Evolutionary conservation across 202 grass and related monocot species (phyloP).

Genomic region (Schoenoplectus tabernaemontani): DNA sequence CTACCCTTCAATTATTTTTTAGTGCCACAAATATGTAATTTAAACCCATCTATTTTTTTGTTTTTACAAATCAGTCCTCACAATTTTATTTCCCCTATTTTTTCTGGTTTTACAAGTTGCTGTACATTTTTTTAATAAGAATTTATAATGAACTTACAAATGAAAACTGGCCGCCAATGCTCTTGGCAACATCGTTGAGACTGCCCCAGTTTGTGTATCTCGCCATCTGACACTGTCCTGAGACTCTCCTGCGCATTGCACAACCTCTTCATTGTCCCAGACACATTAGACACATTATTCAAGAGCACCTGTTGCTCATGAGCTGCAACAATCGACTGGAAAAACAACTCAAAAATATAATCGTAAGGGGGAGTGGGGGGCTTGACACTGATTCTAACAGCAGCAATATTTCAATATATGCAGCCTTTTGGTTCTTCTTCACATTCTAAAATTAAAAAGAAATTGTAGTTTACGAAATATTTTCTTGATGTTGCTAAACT

Average conservation of each 20-base stretch:
- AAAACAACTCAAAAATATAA: constrained; percentile 41
- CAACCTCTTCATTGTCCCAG: constrained; percentile 34
- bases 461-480: neutral
- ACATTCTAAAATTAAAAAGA: constrained; percentile 37
- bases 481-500: neutral
- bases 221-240: constrained; percentile 49
- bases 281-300: constrained; percentile 29
- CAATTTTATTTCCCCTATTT: no score
- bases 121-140: neutral
- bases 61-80: no score
- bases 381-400: constrained; percentile 28
- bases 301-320: constrained; percentile 30
- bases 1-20: no score
- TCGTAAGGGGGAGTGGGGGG: constrained; percentile 31
- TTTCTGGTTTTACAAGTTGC: no score
- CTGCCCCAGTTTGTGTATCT: constrained; percentile 12
- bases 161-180: constrained; percentile 41
- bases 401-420: constrained; percentile 28
- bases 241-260: constrained; percentile 75
- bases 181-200: constrained; percentile 68
- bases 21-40: no score
- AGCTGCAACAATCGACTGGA: constrained; percentile 28
- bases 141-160: neutral
- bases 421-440: constrained; percentile 24
- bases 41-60: no score